Evolutionary conservation across 352 stramenopile species (phyloP), one percentile per base, ranked within the genome.

Genomic region (Pythium brachiatum): DNA sequence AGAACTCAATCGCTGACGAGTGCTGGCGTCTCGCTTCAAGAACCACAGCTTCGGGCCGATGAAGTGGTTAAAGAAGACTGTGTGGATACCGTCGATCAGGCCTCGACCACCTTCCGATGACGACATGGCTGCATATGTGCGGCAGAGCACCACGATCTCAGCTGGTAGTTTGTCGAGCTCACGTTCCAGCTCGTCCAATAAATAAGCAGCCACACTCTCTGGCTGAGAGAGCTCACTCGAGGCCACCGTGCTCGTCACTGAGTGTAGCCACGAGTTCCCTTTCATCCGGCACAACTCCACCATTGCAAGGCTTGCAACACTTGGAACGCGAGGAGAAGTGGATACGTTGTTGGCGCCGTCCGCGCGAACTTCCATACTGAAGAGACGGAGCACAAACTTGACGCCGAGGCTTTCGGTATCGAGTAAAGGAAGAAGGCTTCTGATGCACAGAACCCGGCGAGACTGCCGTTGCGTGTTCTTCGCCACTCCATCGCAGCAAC

Each of bases 51-150:
- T 70, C 31, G 79, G 78, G 7, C 68, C 78, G 13, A 93, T 47
- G 57, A 89, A 89, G 48, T 93, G 80, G 41, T 85, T 81, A 62
- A 89, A 91, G 21, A 93, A 88, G n/a, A 91, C 70, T 2, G 90
- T 57, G 62, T 91, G 84, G n/a, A 84, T 59, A 0, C 65, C 73
- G 36, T 62, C 32, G 12, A 53, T 3, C 5, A 31, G 23, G 13
- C 36, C 38, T 36, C 4, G 25, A 11, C 50, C 21, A 29, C n/a
- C 6, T 18, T 53, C 11, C 15, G 53, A 46, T 5, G 18, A 23
- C 36, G 79, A 57, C 26, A 87, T 23, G 25, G 70, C 75, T 21
- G 27, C 60, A 53, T 69, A 76, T 3, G 61, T 68, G 3, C 74
- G 80, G 66, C 44, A 34, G 2, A 53, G 25, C 13, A 34, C 44